Conservation (phyloP, 345 rosid genomes). For the Pugionium dolabratum region DNA sequence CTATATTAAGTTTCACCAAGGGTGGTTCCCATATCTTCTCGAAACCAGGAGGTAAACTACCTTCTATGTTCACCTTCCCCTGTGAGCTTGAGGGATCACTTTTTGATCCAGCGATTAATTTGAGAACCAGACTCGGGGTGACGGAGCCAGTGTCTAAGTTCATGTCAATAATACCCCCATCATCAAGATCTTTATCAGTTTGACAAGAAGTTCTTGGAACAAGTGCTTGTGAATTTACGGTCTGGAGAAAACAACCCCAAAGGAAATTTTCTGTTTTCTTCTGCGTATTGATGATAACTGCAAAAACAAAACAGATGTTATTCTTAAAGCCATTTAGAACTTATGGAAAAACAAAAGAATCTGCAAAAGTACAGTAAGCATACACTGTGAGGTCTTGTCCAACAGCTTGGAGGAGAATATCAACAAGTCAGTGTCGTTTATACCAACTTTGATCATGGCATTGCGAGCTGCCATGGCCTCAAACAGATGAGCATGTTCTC, state of each 20-base stretch:
- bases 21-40: slow-evolving; percentile 29
- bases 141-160: slow-evolving; percentile 13
- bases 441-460: slow-evolving; percentile 45
- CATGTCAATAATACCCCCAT: slow-evolving; percentile 31
- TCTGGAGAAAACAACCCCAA: slow-evolving; percentile 33
- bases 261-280: slow-evolving; percentile 26
- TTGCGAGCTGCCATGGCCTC: slow-evolving; percentile 44
- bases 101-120: slow-evolving; percentile 14
- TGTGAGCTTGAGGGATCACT: slow-evolving; percentile 13
- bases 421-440: slow-evolving; percentile 55
- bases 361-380: slow-evolving; percentile 21
- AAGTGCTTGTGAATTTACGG: neutral
- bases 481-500: slow-evolving; percentile 37
- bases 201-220: slow-evolving; percentile 11
- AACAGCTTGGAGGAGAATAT: slow-evolving; percentile 63
- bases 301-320: slow-evolving; percentile 17
- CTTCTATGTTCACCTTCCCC: slow-evolving; percentile 13
- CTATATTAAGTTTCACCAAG: slow-evolving; percentile 54
- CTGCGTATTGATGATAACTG: slow-evolving; percentile 26
- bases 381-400: slow-evolving; percentile 53
- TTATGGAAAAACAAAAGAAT: slow-evolving; percentile 9
- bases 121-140: slow-evolving; percentile 15
- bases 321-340: neutral
- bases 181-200: slow-evolving; percentile 13
- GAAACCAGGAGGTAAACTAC: slow-evolving; percentile 35